phyloP scores from a whole-genome alignment of 139 green algal genomes.

The Tetraselmis chui region DNA sequence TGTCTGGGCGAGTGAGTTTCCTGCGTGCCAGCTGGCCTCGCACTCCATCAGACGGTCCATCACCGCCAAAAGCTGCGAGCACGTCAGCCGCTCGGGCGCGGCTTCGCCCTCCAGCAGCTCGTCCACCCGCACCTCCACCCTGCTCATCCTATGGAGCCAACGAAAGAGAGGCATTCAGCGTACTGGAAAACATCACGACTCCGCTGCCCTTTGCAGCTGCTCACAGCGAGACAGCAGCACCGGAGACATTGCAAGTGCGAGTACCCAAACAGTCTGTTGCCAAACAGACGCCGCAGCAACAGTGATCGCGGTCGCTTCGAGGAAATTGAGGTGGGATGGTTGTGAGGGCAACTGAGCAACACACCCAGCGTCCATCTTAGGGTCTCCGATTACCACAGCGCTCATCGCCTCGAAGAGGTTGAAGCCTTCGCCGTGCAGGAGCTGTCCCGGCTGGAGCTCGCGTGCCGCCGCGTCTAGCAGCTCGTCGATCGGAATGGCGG shows the following conservation, averaged over 20 bases:
- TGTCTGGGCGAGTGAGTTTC: conserved; percentile 62
- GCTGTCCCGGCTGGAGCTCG: conserved; percentile 37
- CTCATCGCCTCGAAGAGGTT: conserved; percentile 84
- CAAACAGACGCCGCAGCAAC: too few species aligned
- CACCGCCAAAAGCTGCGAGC: conserved; percentile 18
- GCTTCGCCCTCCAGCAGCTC: conserved; percentile 40
- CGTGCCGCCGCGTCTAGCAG: not conserved
- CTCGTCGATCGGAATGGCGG: not conserved
- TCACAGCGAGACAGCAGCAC: too few species aligned
- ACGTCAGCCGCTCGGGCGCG: conserved; percentile 36
- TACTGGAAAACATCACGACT: too few species aligned
- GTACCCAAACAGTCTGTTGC: too few species aligned
- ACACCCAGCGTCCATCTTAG: conserved; percentile 82
- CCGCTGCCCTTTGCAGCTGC: too few species aligned
- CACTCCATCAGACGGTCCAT: conserved; percentile 35
- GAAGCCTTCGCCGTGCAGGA: conserved; percentile 72
- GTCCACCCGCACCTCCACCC: conserved; percentile 5
- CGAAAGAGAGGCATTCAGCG: too few species aligned
- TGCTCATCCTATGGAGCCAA: conserved; percentile 2
- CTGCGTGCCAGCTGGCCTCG: conserved; percentile 68
- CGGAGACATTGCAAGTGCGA: too few species aligned
- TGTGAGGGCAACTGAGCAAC: too few species aligned
- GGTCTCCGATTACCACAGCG: conserved; percentile 80
- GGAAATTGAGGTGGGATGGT: too few species aligned
- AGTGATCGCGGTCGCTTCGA: too few species aligned